phyloP scores from a whole-genome alignment of 331 rosid genomes.

The Pyrus hybrid region DNA sequence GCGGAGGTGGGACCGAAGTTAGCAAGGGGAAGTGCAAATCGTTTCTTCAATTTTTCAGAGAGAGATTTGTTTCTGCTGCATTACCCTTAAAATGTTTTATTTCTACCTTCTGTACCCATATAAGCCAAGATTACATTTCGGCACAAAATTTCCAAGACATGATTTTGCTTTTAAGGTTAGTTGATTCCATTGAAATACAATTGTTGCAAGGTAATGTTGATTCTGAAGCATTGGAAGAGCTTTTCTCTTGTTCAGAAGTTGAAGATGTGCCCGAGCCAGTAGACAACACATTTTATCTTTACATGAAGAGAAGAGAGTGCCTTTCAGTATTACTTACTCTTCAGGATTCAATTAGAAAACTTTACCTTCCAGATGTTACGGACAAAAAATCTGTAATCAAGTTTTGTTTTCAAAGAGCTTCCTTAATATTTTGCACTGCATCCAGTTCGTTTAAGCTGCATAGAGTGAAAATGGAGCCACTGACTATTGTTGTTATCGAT shows the following conservation, averaged over 20 bases:
- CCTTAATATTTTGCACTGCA: slow-evolving; percentile 60
- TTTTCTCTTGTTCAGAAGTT: slow-evolving; percentile 20
- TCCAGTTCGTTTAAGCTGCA: slow-evolving; percentile 58
- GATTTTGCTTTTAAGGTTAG: slow-evolving; percentile 10
- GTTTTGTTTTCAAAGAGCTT: slow-evolving; percentile 53
- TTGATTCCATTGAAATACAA: slow-evolving; percentile 29
- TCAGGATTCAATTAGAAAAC: slow-evolving; percentile 28
- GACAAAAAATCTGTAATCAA: slow-evolving; percentile 2
- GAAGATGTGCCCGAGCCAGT: background rate
- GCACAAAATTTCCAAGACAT: slow-evolving; percentile 21
- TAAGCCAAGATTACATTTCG: slow-evolving; percentile 34
- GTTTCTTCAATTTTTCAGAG: slow-evolving; percentile 47
- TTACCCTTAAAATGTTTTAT: slow-evolving; percentile 24
- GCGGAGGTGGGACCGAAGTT: slow-evolving; percentile 4
- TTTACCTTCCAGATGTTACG: slow-evolving; percentile 27
- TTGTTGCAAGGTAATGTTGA: slow-evolving; percentile 24
- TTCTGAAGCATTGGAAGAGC: slow-evolving; percentile 34
- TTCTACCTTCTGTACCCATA: slow-evolving; percentile 38
- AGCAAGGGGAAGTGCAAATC: slow-evolving; percentile 15
- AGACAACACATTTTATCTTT: background rate
- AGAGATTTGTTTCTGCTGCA: slow-evolving; percentile 28
- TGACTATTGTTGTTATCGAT: slow-evolving; percentile 44
- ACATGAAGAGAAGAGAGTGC: slow-evolving; percentile 32
- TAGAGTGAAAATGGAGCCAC: slow-evolving; percentile 24
- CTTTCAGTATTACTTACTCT: slow-evolving; percentile 29